These are phyloP conservation scores for Colletotrichum ledebouriae DNA, from an alignment of 2,329 filamentous ascomycete species.

Conservation along the genomic window DNA sequence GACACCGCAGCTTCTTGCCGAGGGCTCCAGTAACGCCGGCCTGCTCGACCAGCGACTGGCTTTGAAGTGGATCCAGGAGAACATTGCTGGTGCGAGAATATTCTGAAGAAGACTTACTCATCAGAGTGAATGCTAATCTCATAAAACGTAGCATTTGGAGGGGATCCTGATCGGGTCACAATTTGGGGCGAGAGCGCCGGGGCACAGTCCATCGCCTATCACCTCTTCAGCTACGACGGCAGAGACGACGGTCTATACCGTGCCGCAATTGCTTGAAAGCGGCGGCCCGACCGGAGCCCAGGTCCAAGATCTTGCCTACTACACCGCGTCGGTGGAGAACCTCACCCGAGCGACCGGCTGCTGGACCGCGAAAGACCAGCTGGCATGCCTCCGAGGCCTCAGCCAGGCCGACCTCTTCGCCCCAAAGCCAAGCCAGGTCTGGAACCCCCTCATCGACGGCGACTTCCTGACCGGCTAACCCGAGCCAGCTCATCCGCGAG, in stretches of 20 bases:
- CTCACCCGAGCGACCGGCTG: slow-evolving; percentile 54
- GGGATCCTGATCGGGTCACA: slow-evolving; percentile 60
- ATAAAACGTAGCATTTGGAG: slow-evolving; percentile 56
- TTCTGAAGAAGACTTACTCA: too few relatives aligned
- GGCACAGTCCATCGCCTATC: slow-evolving; percentile 58
- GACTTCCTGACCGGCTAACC: slow-evolving; percentile 62
- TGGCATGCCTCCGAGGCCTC: slow-evolving; percentile 54
- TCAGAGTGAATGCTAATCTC: too few relatives aligned
- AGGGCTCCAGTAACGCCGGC: slow-evolving; percentile 63
- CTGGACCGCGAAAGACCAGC: slow-evolving; percentile 51
- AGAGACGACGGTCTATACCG: slow-evolving; percentile 68
- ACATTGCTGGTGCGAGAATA: slow-evolving; percentile 53
- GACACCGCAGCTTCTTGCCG: slow-evolving; percentile 57
- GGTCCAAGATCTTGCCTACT: slow-evolving; percentile 52
- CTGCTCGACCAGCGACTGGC: slow-evolving; percentile 64
- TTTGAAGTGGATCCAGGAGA: slow-evolving; percentile 65
- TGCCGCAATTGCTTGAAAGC: slow-evolving; percentile 66
- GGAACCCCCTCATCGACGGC: slow-evolving; percentile 61
- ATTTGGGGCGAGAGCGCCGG: slow-evolving; percentile 64
- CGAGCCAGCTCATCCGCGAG: slow-evolving; percentile 58
- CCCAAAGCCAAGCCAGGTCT: slow-evolving; percentile 53
- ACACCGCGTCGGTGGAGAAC: slow-evolving; percentile 51
- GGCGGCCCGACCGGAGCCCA: slow-evolving; percentile 55
- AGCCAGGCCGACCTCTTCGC: slow-evolving; percentile 49
- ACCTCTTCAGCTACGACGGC: slow-evolving; percentile 68